A percentile compares a stretch with the other conserved stretches of the same genome.
Conservation (phyloP, 192 early-diverging fungal genomes). For the Phlyctochytrium arcticum region DNA sequence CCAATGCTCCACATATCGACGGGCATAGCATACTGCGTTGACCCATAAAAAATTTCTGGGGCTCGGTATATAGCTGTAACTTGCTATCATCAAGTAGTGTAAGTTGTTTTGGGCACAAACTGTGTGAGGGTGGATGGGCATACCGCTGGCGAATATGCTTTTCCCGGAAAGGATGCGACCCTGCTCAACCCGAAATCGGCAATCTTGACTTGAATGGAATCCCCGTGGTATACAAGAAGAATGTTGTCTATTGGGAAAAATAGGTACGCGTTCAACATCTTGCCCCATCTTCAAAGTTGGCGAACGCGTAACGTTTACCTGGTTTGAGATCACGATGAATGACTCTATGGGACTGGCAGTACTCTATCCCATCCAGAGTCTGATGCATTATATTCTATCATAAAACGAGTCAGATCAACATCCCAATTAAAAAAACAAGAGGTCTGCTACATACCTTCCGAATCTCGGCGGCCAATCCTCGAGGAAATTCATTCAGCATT, state of each 20-base stretch:
- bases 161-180: constrained; percentile 2
- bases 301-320: too few relatives aligned
- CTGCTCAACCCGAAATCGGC: constrained; percentile 29
- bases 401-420: not conserved
- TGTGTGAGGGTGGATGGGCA: not conserved
- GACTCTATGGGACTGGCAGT: constrained; percentile 31
- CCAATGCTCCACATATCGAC: constrained; percentile 30
- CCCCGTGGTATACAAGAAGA: not conserved
- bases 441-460: not conserved
- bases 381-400: constrained; percentile 8
- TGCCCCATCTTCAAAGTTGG: too few relatives aligned
- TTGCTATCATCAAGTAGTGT: not conserved
- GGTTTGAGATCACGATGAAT: constrained; percentile 36
- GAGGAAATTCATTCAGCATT: not conserved
- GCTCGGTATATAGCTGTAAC: constrained; percentile 9
- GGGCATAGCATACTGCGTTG: not conserved
- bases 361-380: constrained; percentile 27
- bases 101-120: not conserved
- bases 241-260: not conserved
- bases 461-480: not conserved
- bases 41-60: constrained; percentile 17
- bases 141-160: constrained; percentile 7
- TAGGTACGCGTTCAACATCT: too few relatives aligned
- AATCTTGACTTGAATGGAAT: constrained; percentile 12
- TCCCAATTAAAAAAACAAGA: not conserved